These are phyloP conservation scores for Tirmania nivea DNA, from an alignment of 495 filamentous ascomycete species.

Conservation along the genomic window DNA sequence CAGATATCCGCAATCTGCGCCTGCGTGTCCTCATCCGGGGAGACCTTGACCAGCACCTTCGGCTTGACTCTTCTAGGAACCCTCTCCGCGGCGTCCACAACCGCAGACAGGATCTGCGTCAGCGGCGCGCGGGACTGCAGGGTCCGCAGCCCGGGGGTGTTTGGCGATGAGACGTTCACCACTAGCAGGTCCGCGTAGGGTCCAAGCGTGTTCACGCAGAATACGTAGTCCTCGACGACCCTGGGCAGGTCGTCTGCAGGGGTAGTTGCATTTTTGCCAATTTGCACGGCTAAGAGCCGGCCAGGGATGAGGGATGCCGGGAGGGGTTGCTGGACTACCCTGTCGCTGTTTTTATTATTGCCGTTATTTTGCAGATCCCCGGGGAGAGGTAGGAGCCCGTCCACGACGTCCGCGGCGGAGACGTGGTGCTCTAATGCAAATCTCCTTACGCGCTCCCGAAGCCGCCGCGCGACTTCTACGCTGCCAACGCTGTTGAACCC, in stretches of 20 bases:
- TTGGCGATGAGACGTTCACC: constrained; percentile 91
- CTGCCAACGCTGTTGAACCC: constrained; percentile 82
- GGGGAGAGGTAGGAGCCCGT: constrained; percentile 35
- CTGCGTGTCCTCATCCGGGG: constrained; percentile 73
- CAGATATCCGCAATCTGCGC: constrained; percentile 71
- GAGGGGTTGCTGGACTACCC: neutral
- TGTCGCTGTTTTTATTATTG: neutral
- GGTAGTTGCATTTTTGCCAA: constrained; percentile 91
- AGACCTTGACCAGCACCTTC: constrained; percentile 89
- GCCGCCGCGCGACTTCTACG: constrained; percentile 55
- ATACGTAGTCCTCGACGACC: constrained; percentile 64
- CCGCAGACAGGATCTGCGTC: constrained; percentile 54
- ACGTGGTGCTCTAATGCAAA: constrained; percentile 51
- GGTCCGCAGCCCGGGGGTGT: constrained; percentile 71
- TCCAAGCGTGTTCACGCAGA: constrained; percentile 59
- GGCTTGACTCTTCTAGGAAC: constrained; percentile 51
- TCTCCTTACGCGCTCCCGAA: constrained; percentile 54
- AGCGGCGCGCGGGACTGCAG: constrained; percentile 66
- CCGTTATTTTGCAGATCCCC: no score
- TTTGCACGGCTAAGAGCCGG: constrained; percentile 67
- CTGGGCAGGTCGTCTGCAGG: constrained; percentile 64
- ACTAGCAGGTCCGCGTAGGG: constrained; percentile 83
- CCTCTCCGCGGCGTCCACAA: constrained; percentile 51
- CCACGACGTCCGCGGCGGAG: constrained; percentile 47
- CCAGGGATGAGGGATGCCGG: constrained; percentile 48